Base-by-base conservation (phyloP, 139 green algal genomes). In the Prasinococcaceae sp. region DNA sequence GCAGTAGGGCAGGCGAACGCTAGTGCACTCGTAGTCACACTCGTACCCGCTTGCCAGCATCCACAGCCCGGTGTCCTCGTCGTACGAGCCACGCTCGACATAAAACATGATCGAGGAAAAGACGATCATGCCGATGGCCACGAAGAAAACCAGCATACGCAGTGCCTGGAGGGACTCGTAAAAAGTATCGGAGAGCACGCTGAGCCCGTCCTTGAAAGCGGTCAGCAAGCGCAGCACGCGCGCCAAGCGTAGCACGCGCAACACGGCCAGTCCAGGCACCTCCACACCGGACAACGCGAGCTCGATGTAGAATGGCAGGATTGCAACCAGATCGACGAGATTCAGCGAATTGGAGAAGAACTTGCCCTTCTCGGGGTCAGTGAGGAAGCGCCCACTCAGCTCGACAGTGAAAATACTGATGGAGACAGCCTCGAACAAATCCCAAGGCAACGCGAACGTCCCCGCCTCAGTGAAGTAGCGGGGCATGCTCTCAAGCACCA, bases 281-380 rank as follows among this genome's bases (percentile, higher is more conserved):
- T 14, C 36, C 2, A 35, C 4, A 3, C 38, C 26, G 6, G 39
- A 9, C n/a, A 65, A 22, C 16, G 19, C 27, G 17, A 58, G 29
- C 27, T 69, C 60, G 37, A 69, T 26, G 46, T 58, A 69, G 45
- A 63, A 69, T 9, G 60, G 60, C 28, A 62, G 23, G n/a, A 69
- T 54, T 10, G 60, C 51, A 16, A 69, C 1, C 17, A 69, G 45
- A 52, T 69, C 60, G 51, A 69, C 36, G 9, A 38, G 14, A 47
- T 69, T 69, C 45, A 69, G 53, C 1, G 6, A 8, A 20, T 69
- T 30, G 4, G 37, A 30, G 44, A 56, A 56, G 36, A 52, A 69
- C 12, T 26, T 19, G 25, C 25, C 6, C 5, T 35, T 4, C 4
- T 22, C 39, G 8, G 50, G 50, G 30, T 22, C 46, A 3, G 35